Conservation (phyloP, 352 stramenopile species). For the Pythium coloratum region DNA sequence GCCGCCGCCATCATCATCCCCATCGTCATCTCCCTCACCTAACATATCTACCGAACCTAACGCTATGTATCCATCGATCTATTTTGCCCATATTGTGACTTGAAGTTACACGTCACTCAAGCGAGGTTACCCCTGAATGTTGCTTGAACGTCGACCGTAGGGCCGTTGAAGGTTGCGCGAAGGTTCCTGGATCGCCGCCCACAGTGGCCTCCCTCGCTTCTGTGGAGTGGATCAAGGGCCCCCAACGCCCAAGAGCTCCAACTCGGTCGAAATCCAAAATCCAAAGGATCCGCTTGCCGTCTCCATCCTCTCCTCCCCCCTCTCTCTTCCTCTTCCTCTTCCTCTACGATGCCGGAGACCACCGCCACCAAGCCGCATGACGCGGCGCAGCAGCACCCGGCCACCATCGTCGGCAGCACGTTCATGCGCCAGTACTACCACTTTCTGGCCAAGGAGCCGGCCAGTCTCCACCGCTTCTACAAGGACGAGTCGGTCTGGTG, state of each 20-base stretch:
- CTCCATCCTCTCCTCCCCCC: constrained; percentile 4
- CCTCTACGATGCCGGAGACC: constrained; percentile 48
- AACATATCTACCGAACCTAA: constrained; percentile 6
- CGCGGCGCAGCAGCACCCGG: constrained; percentile 47
- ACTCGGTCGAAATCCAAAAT: background rate
- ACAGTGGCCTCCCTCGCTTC: constrained; percentile 20
- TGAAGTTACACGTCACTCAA: constrained; percentile 17
- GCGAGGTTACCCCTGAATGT: constrained; percentile 5
- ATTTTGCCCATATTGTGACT: background rate
- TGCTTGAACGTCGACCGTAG: background rate
- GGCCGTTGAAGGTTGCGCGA: constrained; percentile 12
- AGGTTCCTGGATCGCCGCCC: constrained; percentile 9
- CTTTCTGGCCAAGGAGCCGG: constrained; percentile 80
- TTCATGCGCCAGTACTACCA: constrained; percentile 92
- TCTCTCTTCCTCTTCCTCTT: constrained; percentile 11
- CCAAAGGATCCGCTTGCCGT: background rate
- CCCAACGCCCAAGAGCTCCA: background rate
- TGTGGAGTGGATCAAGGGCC: constrained; percentile 18
- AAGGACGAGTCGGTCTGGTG: constrained; percentile 85
- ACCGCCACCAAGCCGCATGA: constrained; percentile 8
- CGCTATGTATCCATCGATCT: constrained; percentile 1
- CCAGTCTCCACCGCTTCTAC: constrained; percentile 88
- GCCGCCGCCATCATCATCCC: constrained; percentile 51
- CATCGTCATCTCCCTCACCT: constrained; percentile 43
- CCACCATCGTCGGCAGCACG: constrained; percentile 69